These are phyloP conservation scores for Candida koratica DNA, from an alignment of 805 yeast genomes.

Conservation along the genomic window DNA sequence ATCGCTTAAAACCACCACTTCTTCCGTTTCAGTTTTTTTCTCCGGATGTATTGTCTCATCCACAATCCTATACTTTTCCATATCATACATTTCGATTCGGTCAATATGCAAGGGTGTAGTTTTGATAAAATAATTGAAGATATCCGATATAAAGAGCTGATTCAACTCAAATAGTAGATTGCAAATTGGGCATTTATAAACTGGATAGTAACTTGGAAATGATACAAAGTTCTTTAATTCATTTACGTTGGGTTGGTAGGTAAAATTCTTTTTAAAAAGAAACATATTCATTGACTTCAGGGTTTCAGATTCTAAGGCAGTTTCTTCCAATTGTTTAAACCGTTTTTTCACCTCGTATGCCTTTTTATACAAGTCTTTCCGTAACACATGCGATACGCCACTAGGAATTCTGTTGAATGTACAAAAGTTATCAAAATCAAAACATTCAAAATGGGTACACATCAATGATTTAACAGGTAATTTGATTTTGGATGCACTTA, in stretches of 20 bases:
- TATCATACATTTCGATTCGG: constrained; percentile 33
- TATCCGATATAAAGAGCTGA: constrained; percentile 35
- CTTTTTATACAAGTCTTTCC: constrained; percentile 24
- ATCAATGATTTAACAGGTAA: constrained; percentile 37
- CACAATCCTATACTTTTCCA: constrained; percentile 31
- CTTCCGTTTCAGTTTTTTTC: constrained; percentile 11
- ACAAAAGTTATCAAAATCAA: constrained; percentile 41
- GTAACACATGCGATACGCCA: constrained; percentile 21
- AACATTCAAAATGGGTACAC: constrained; percentile 43
- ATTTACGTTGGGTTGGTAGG: constrained; percentile 4
- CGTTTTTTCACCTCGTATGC: constrained; percentile 12
- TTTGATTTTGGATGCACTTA: constrained; percentile 34
- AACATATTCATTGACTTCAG: background rate
- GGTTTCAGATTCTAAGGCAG: background rate
- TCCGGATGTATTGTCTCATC: constrained; percentile 19
- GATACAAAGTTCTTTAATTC: constrained; percentile 1
- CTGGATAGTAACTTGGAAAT: constrained; percentile 16
- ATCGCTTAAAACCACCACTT: constrained; percentile 28
- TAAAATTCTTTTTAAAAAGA: constrained; percentile 10
- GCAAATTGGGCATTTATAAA: constrained; percentile 40
- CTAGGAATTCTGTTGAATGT: constrained; percentile 32
- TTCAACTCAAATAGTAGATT: constrained; percentile 30
- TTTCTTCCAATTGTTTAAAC: constrained; percentile 5
- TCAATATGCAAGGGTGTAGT: constrained; percentile 33
- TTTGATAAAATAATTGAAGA: constrained; percentile 40